Evolutionary conservation across 225 moss, liverwort and hornwort genomes (phyloP).

Genomic region (Polytrichum commune): DNA sequence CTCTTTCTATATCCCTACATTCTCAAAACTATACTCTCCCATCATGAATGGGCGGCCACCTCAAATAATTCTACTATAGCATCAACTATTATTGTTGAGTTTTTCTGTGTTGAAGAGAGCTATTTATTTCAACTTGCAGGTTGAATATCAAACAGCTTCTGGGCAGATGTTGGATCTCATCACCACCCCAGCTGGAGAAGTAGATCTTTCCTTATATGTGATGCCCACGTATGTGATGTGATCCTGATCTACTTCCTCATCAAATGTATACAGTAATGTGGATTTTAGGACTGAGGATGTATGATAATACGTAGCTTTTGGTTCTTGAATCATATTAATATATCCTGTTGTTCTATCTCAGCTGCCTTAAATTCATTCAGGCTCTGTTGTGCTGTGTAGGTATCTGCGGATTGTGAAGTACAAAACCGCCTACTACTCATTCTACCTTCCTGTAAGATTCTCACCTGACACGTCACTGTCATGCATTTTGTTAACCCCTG

Average conservation of each 20-base stretch:
- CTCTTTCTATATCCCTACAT: no score
- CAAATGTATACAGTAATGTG: no score
- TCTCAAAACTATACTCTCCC: no score
- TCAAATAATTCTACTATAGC: not conserved
- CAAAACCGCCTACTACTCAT: slow-evolving; percentile 97
- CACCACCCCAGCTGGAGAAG: slow-evolving; percentile 66
- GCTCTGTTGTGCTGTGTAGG: slow-evolving; percentile 28
- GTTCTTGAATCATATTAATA: no score
- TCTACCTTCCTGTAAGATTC: slow-evolving; percentile 91
- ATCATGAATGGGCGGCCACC: no score
- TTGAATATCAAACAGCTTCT: slow-evolving; percentile 56
- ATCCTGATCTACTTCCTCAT: not conserved
- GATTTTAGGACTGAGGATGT: no score
- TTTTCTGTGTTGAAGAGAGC: not conserved
- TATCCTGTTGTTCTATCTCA: no score
- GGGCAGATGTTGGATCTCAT: slow-evolving; percentile 75
- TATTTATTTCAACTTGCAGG: slow-evolving; percentile 25
- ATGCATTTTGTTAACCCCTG: no score
- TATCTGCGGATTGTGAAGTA: slow-evolving; percentile 88
- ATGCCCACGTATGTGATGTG: slow-evolving; percentile 41
- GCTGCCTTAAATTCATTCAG: no score
- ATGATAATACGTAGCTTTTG: no score
- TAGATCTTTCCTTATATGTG: slow-evolving; percentile 65
- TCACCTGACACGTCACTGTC: not conserved
- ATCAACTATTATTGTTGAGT: not conserved